These are phyloP conservation scores for Grifola frondosa DNA, from an alignment of 1,284 basidiomycete genomes.

Conservation along the genomic window DNA sequence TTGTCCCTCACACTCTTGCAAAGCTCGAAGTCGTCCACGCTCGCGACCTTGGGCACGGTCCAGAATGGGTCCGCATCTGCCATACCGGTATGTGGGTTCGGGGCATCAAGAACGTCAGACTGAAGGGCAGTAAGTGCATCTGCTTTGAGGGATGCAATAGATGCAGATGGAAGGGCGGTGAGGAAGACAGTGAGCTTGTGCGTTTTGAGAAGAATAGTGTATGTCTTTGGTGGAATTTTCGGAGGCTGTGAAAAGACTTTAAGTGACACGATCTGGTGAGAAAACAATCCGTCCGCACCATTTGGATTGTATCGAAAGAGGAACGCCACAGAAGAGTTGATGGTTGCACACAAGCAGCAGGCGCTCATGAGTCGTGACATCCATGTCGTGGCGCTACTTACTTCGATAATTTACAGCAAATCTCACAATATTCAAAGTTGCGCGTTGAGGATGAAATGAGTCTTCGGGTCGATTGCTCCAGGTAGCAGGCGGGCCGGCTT, in stretches of 20 bases:
- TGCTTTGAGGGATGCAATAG: constrained; percentile 56
- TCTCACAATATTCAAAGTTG: neutral
- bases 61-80: constrained; percentile 30
- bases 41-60: constrained; percentile 43
- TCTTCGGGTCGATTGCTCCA: no score
- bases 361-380: neutral
- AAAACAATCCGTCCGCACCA: neutral
- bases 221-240: constrained; percentile 50
- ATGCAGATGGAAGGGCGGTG: constrained; percentile 51
- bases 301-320: no score
- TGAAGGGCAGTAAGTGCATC: constrained; percentile 62
- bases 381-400: no score
- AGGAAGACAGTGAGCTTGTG: constrained; percentile 67
- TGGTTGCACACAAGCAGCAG: no score
- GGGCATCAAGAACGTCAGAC: constrained; percentile 38
- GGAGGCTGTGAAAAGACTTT: constrained; percentile 25
- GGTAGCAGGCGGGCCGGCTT: no score
- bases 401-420: no score
- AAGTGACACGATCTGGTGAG: no score
- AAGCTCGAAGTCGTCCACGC: constrained; percentile 62
- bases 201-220: constrained; percentile 66
- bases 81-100: constrained; percentile 24
- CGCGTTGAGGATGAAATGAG: no score
- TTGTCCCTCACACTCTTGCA: constrained; percentile 52
- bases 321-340: no score